phyloP scores from a whole-genome alignment of 768 basidiomycete genomes.

The Krasilnikovozyma curviuscula region DNA sequence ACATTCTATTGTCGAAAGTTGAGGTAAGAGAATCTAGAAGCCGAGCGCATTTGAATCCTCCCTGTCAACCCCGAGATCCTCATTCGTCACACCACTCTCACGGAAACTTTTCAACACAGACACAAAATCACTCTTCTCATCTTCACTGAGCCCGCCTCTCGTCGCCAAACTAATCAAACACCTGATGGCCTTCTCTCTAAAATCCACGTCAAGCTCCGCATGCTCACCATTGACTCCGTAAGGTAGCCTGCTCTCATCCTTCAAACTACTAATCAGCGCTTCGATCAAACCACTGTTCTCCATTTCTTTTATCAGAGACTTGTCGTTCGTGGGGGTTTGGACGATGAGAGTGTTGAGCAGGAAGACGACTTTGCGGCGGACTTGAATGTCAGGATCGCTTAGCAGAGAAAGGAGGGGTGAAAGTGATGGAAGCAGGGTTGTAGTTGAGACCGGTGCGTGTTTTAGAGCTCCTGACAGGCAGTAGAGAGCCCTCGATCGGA shows the following conservation, averaged over 20 bases:
- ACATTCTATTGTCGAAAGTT: too few species aligned
- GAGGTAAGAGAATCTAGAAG: too few species aligned
- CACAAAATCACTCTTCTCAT: conserved; percentile 6
- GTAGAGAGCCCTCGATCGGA: conserved; percentile 43
- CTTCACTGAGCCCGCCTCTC: conserved; percentile 7
- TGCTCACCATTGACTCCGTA: conserved; percentile 8
- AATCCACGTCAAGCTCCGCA: conserved; percentile 14
- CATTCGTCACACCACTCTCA: conserved; percentile 11
- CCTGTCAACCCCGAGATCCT: background rate
- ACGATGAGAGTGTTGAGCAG: conserved; percentile 51
- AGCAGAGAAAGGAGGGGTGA: background rate
- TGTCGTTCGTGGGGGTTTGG: conserved; percentile 22
- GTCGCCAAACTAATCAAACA: conserved; percentile 11
- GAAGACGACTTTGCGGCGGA: conserved; percentile 62
- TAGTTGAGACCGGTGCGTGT: conserved; percentile 28
- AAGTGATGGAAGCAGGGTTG: background rate
- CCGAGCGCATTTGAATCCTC: conserved; percentile 2
- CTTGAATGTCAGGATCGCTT: conserved; percentile 52
- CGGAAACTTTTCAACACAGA: conserved; percentile 1
- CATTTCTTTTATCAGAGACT: conserved; percentile 18
- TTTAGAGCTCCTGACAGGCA: conserved; percentile 57
- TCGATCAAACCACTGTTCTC: conserved; percentile 2
- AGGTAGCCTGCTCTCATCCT: conserved; percentile 11
- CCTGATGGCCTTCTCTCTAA: conserved; percentile 14
- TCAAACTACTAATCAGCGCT: conserved; percentile 3